Conservation (phyloP, 2,329 filamentous ascomycete species). For the Sporothrix variecibatus region DNA sequence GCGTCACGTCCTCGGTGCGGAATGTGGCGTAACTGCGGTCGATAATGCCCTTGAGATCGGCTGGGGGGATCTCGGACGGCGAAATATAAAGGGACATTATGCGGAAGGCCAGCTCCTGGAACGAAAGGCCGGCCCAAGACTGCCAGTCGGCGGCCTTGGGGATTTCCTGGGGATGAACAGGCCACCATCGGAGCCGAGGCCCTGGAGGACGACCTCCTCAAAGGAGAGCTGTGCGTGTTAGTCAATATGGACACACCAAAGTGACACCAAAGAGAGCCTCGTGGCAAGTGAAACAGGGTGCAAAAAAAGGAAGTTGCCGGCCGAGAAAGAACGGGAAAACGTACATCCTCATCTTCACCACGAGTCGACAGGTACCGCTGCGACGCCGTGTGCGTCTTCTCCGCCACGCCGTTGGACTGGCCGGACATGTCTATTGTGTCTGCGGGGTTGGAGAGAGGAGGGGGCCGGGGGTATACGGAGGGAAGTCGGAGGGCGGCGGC, state of each 20-base stretch:
- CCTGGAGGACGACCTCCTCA: slow-evolving; percentile 87
- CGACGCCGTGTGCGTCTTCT: slow-evolving; percentile 32
- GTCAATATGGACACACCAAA: neutral
- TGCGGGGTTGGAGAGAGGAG: neutral
- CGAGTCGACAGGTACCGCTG: slow-evolving; percentile 33
- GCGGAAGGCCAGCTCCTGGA: slow-evolving; percentile 78
- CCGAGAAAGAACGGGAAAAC: neutral
- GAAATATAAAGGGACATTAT: slow-evolving; percentile 90
- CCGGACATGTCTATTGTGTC: slow-evolving; percentile 25
- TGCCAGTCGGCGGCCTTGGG: slow-evolving; percentile 55
- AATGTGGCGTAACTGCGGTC: slow-evolving; percentile 87
- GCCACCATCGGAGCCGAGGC: slow-evolving; percentile 81
- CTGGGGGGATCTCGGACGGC: slow-evolving; percentile 73
- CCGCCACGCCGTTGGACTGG: slow-evolving; percentile 25
- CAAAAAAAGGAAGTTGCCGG: neutral
- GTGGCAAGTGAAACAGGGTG: too few species aligned
- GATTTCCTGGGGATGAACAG: slow-evolving; percentile 83
- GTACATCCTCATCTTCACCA: slow-evolving; percentile 31
- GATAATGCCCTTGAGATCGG: slow-evolving; percentile 82
- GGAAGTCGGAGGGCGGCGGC: neutral
- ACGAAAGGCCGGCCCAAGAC: slow-evolving; percentile 76
- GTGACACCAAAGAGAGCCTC: too few species aligned
- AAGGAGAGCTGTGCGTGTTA: slow-evolving; percentile 69
- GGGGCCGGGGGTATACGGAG: neutral
- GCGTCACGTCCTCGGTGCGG: slow-evolving; percentile 74